Conservation (phyloP, 345 rosid genomes). For the Aegle marmelos region DNA sequence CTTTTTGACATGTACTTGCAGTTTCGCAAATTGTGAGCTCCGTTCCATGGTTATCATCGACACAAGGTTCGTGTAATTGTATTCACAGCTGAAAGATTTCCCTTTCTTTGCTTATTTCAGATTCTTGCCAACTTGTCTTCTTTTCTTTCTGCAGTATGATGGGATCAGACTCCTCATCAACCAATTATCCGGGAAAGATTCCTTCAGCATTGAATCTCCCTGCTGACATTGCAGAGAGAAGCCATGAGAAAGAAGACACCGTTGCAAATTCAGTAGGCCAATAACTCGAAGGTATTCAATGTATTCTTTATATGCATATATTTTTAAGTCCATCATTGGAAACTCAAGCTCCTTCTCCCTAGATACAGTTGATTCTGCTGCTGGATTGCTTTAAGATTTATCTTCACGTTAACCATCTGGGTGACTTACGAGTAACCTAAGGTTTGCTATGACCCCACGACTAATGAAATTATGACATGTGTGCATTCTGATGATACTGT, state of each 20-base stretch:
- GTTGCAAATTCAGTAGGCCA: constrained; percentile 13
- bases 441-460: too few relatives aligned
- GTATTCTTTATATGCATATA: background rate
- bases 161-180: constrained; percentile 56
- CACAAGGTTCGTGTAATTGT: constrained; percentile 45
- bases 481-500: background rate
- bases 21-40: constrained; percentile 96
- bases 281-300: background rate
- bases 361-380: background rate
- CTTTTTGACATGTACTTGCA: constrained; percentile 27
- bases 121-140: constrained; percentile 7
- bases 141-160: constrained; percentile 48
- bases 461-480: background rate
- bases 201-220: constrained; percentile 61
- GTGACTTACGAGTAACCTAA: too few relatives aligned
- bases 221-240: constrained; percentile 36
- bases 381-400: background rate
- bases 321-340: background rate
- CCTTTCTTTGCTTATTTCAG: background rate
- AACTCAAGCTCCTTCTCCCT: background rate
- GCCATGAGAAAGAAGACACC: constrained; percentile 23
- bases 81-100: background rate
- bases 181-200: constrained; percentile 82
- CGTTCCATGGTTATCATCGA: constrained; percentile 89
- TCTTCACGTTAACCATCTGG: background rate